Conservation (phyloP, 495 filamentous ascomycete species). For the Clohesyomyces aquaticus region DNA sequence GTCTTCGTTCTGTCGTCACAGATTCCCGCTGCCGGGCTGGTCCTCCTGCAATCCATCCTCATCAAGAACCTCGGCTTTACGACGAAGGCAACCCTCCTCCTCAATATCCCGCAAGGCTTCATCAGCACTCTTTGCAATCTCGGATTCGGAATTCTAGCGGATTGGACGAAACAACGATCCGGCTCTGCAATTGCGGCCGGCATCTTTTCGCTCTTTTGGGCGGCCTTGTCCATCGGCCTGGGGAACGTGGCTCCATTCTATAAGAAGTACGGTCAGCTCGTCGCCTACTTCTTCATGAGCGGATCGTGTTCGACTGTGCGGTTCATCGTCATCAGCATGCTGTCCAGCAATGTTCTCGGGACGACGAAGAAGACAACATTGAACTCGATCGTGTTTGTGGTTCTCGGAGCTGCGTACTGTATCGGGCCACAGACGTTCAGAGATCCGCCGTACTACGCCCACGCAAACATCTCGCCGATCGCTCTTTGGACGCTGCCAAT, state of each 20-base stretch:
- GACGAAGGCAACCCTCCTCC: too few species aligned
- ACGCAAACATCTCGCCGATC: constrained; percentile 11
- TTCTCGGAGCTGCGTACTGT: constrained; percentile 1
- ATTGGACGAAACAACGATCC: constrained; percentile 47
- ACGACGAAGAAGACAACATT: constrained; percentile 19
- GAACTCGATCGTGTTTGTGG: constrained; percentile 17
- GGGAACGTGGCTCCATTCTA: constrained; percentile 8
- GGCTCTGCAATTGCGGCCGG: constrained; percentile 43
- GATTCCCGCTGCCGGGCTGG: constrained; percentile 10
- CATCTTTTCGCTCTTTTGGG: constrained; percentile 25
- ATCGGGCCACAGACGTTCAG: constrained; percentile 8
- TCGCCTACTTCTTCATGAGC: constrained; percentile 20
- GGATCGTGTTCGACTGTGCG: constrained; percentile 4
- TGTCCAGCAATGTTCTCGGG: constrained; percentile 19
- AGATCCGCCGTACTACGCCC: constrained; percentile 9
- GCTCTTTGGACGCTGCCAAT: constrained; percentile 14
- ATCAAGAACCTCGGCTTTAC: too few species aligned
- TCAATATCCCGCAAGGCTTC: too few species aligned
- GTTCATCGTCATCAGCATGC: constrained; percentile 37
- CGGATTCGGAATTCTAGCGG: constrained; percentile 47
- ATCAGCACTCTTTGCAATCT: too few species aligned
- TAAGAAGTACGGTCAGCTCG: constrained; percentile 16
- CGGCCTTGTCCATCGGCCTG: constrained; percentile 3
- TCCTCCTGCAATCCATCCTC: constrained; percentile 11
- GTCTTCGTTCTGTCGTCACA: constrained; percentile 3